phyloP scores from a whole-genome alignment of 2,329 filamentous ascomycete species.

The Talaromyces sp. region DNA sequence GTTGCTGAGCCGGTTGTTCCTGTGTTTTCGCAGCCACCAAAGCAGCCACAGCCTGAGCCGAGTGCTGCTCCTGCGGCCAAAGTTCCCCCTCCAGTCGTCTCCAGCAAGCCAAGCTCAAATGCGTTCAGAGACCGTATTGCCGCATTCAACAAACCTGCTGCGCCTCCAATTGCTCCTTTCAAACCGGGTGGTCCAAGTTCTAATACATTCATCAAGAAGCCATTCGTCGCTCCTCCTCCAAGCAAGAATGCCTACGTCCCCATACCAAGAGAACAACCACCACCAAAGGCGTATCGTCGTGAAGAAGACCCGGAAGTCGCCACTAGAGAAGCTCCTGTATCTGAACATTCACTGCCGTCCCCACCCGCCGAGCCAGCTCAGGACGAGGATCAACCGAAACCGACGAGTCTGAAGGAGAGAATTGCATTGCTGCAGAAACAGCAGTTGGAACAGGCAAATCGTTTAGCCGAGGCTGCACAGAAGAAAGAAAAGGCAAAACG shows the following conservation, averaged over 20 bases:
- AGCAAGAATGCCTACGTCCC: conserved; percentile 89
- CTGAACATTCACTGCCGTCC: conserved; percentile 30
- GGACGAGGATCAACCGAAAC: conserved; percentile 81
- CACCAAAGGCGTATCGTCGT: conserved; percentile 73
- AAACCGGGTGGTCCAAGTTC: conserved; percentile 67
- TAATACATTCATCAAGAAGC: conserved; percentile 84
- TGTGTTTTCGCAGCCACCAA: conserved; percentile 24
- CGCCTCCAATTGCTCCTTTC: conserved; percentile 83
- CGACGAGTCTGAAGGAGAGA: conserved; percentile 87
- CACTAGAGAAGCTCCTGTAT: conserved; percentile 33
- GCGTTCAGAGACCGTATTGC: conserved; percentile 96
- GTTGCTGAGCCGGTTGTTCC: conserved; percentile 24
- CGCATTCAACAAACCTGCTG: conserved; percentile 88
- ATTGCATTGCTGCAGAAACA: conserved; percentile 93
- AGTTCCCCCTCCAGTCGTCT: conserved; percentile 61
- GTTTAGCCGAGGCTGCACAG: conserved; percentile 71
- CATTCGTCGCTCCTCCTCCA: conserved; percentile 91
- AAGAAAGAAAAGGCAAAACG: conserved; percentile 89
- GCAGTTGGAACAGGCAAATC: conserved; percentile 81
- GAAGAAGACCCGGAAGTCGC: conserved; percentile 71
- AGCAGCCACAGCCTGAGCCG: conserved; percentile 24
- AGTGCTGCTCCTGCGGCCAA: conserved; percentile 42
- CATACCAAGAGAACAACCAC: conserved; percentile 66
- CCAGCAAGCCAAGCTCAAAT: conserved; percentile 69
- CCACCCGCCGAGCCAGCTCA: conserved; percentile 46